Conservation (phyloP, 345 rosid genomes). For the Gossypium rotundifolium region DNA sequence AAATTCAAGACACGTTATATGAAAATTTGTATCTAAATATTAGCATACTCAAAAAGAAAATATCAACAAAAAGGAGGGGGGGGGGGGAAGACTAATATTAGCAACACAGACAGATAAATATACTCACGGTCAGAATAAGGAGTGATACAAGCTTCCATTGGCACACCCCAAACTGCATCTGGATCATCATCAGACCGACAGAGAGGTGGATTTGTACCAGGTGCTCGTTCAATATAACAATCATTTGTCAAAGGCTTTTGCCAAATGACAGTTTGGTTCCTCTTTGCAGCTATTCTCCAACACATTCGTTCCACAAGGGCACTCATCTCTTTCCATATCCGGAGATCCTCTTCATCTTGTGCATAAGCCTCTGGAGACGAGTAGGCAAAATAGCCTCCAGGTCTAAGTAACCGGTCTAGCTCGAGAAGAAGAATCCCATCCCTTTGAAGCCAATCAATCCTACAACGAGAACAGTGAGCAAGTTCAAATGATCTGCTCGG, state of each 20-base stretch:
- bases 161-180: slow-evolving; percentile 78
- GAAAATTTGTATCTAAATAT: too few relatives aligned
- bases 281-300: slow-evolving; percentile 86
- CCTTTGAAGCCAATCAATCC: slow-evolving; percentile 99
- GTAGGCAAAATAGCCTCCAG: slow-evolving; percentile 97
- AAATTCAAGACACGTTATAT: too few relatives aligned
- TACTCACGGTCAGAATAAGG: slow-evolving; percentile 86
- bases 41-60: neutral
- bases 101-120: slow-evolving; percentile 2
- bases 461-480: slow-evolving; percentile 95
- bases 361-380: slow-evolving; percentile 99
- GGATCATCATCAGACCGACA: slow-evolving; percentile 87
- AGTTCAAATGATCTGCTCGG: slow-evolving; percentile 98
- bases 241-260: slow-evolving; percentile 88
- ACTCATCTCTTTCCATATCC: slow-evolving; percentile 94
- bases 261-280: slow-evolving; percentile 97
- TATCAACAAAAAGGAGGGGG: neutral
- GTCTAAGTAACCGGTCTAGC: slow-evolving; percentile 93
- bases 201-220: slow-evolving; percentile 85
- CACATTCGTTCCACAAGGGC: slow-evolving; percentile 88
- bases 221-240: slow-evolving; percentile 71
- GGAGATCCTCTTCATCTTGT: slow-evolving; percentile 89
- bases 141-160: slow-evolving; percentile 89
- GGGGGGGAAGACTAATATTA: neutral
- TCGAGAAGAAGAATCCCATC: slow-evolving; percentile 97